phyloP scores from a whole-genome alignment of 176 grass and related monocot genomes.

The Alopecurus myosuroides region DNA sequence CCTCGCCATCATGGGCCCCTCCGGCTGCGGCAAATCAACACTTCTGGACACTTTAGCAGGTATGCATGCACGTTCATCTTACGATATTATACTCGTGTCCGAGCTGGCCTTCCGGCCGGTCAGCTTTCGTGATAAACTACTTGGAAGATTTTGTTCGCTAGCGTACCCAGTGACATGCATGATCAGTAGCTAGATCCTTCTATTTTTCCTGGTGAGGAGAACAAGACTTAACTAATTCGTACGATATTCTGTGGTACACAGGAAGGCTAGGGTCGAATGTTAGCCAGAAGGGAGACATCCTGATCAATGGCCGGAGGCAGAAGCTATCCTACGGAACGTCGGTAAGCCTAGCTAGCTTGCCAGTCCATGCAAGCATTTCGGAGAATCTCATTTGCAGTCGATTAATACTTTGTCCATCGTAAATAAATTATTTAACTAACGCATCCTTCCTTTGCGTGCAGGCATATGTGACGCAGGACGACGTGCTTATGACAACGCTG shows the following conservation, averaged over 20 bases:
- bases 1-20: constrained; percentile 91
- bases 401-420: no score
- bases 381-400: no score
- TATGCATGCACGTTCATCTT: constrained; percentile 4
- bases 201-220: no score
- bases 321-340: constrained; percentile 72
- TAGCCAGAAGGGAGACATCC: constrained; percentile 68
- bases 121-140: not conserved
- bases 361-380: not conserved
- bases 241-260: not conserved
- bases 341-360: constrained; percentile 29
- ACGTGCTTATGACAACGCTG: constrained; percentile 85
- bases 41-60: constrained; percentile 93
- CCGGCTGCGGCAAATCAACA: constrained; percentile 93
- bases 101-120: no score
- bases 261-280: constrained; percentile 62
- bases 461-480: constrained; percentile 97
- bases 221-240: not conserved
- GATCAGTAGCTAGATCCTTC: no score
- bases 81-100: no score
- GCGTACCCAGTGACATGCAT: no score
- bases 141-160: no score
- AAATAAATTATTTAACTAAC: no score
- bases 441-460: no score
- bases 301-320: constrained; percentile 72